phyloP scores from a whole-genome alignment of 768 basidiomycete genomes.

The Pisolithus marmoratus region DNA sequence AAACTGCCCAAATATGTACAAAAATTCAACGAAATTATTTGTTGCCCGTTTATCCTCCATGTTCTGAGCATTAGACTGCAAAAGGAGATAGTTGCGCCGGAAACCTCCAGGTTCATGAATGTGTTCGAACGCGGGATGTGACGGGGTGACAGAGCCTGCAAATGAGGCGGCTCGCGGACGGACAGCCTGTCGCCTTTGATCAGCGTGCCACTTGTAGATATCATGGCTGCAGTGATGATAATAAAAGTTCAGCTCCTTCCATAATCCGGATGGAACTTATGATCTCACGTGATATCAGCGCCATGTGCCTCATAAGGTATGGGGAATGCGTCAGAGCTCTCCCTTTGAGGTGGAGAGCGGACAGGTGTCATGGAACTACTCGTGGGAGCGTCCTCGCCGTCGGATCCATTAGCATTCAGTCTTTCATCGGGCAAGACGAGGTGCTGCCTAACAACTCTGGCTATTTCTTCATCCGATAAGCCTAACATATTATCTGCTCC shows the following conservation, averaged over 20 bases:
- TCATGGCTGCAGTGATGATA: slow-evolving; percentile 52
- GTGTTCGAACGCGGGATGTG: slow-evolving; percentile 81
- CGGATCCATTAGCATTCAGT: slow-evolving; percentile 19
- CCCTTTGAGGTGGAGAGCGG: slow-evolving; percentile 27
- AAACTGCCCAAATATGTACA: slow-evolving; percentile 94
- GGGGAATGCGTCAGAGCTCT: slow-evolving; percentile 71
- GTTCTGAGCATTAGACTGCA: slow-evolving; percentile 65
- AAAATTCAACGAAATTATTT: slow-evolving; percentile 90
- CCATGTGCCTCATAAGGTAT: slow-evolving; percentile 84
- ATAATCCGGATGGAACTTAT: slow-evolving; percentile 7
- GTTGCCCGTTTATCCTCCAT: slow-evolving; percentile 54
- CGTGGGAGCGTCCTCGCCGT: slow-evolving; percentile 21
- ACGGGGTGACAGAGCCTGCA: slow-evolving; percentile 44
- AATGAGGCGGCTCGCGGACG: slow-evolving; percentile 71
- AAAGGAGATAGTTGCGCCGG: slow-evolving; percentile 77
- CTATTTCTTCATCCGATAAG: slow-evolving; percentile 79
- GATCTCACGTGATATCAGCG: slow-evolving; percentile 84
- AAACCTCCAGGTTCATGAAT: slow-evolving; percentile 96
- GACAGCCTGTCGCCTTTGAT: slow-evolving; percentile 53
- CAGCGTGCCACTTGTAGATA: slow-evolving; percentile 93
- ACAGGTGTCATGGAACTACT: slow-evolving; percentile 21
- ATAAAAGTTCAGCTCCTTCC: slow-evolving; percentile 7
- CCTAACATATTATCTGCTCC: slow-evolving; percentile 46
- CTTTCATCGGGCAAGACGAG: slow-evolving; percentile 69
- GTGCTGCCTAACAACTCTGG: slow-evolving; percentile 72